phyloP scores from a whole-genome alignment of 768 basidiomycete genomes.

The Hypholoma sublateritium region DNA sequence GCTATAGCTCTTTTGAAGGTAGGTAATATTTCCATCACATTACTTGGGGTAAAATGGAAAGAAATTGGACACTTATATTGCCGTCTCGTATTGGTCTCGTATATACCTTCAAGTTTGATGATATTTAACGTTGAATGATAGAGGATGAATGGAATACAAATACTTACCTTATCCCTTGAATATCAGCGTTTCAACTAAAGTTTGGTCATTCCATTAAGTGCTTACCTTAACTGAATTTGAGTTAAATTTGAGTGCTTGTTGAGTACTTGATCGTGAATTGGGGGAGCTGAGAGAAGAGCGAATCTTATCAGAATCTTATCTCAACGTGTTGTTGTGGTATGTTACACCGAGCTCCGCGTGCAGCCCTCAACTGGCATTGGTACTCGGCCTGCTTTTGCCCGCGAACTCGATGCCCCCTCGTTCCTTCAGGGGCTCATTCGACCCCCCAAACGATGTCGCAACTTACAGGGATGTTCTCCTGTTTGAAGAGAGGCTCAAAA shows the following conservation, averaged over 20 bases:
- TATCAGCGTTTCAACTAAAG: too few species aligned
- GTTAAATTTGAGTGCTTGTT: too few species aligned
- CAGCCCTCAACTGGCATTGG: not conserved
- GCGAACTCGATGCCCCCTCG: constrained; percentile 29
- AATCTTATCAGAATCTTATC: too few species aligned
- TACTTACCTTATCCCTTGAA: too few species aligned
- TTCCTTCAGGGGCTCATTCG: constrained; percentile 33
- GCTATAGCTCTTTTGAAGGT: not conserved
- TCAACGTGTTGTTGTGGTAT: not conserved
- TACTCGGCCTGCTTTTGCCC: not conserved
- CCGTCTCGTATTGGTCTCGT: too few species aligned
- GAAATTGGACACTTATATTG: not conserved
- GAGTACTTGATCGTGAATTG: too few species aligned
- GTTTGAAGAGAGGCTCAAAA: constrained; percentile 96
- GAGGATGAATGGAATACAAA: too few species aligned
- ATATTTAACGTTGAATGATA: too few species aligned
- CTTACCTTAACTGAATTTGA: too few species aligned
- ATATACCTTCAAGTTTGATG: too few species aligned
- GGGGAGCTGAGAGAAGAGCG: too few species aligned
- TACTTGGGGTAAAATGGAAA: not conserved
- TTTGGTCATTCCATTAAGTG: too few species aligned
- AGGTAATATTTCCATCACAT: not conserved
- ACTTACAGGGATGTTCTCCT: constrained; percentile 87
- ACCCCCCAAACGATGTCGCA: constrained; percentile 70
- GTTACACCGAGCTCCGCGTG: not conserved